Evolutionary conservation across 1,139 yeast genomes (phyloP), one percentile per base, ranked within the genome.

Genomic region (Taphrina populina): DNA sequence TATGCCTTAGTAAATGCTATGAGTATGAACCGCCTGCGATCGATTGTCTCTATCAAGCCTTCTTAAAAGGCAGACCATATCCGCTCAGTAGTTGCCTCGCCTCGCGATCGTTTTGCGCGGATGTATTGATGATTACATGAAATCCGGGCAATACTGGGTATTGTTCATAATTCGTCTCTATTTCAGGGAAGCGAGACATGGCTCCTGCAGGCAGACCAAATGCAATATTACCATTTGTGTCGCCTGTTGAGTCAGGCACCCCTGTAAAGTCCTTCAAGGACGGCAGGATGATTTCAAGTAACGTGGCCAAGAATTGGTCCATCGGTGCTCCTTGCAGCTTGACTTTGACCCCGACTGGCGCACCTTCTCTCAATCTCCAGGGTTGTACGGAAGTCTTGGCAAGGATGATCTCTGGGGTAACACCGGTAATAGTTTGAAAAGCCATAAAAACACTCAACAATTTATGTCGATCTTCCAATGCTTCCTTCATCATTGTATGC

Each of bases 251-350:
- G 69, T 80, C 80, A 47, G 81, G 78, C 56, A 94, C 76, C 51
- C 97, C 97, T 62, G 75, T 73, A 70, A 86, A 92, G 47, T 90
- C 87, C 78, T 95, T 84, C 60, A 90, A 81, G 71, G 96, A 80
- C 51, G 99, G 98, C 64, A 92, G 77, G 26, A 94, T 98, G 64
- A 94, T 75, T 70, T 94, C 98, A 1, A 95, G 81, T 65, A 94
- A 73, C 0, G 98, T 92, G 20, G 84, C 72, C 59, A 94, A 69
- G 67, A 94, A 92, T 71, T 88, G 96, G 57, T 82, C 73, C 84
- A 90, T 86, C 58, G 87, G 87, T 62, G 84, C 78, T 45, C 96
- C 98, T 33, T 76, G 75, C 59, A 94, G 73, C 60, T 79, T 81
- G 19, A 83, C 84, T 68, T 86, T 86, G 59, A 95, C 95, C 55